Percentiles rank a stretch among this genome's conserved stretches.
Conservation (phyloP, 2,329 filamentous ascomycete genomes). For the Tolypocladium pustulatum region DNA sequence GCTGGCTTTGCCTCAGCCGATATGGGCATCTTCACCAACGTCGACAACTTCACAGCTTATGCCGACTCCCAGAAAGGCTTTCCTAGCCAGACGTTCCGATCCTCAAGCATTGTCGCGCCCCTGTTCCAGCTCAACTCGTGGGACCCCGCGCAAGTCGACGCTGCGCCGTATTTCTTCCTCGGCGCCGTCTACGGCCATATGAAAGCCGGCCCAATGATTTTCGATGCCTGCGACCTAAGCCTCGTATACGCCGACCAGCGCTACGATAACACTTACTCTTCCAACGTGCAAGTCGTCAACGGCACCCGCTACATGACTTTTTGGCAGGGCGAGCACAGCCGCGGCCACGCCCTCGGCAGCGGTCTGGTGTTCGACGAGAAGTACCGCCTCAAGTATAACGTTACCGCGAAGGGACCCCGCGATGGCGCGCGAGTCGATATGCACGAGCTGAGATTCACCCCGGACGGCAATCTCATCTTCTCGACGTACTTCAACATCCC, state of each 20-base stretch:
- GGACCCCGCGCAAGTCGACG: constrained; percentile 14
- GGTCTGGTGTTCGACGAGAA: background rate
- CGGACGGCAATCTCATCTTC: background rate
- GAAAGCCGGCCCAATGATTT: constrained; percentile 22
- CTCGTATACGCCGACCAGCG: constrained; percentile 25
- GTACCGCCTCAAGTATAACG: background rate
- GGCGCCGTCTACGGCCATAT: constrained; percentile 12
- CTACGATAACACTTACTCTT: constrained; percentile 15
- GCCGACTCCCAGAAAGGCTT: constrained; percentile 7
- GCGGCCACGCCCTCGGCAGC: background rate
- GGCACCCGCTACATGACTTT: background rate
- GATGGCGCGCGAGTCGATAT: background rate
- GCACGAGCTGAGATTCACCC: background rate
- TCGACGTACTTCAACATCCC: constrained; percentile 21
- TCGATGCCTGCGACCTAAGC: constrained; percentile 22
- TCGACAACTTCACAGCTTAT: background rate
- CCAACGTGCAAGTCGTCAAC: constrained; percentile 13
- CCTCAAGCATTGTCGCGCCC: constrained; percentile 21
- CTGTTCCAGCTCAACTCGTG: constrained; percentile 22
- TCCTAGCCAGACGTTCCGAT: constrained; percentile 22
- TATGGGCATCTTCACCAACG: background rate
- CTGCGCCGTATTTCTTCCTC: constrained; percentile 22
- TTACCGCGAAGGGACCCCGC: background rate
- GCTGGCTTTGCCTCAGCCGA: background rate
- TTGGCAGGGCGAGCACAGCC: background rate